Evolutionary conservation across 306 rosid species (phyloP).

Genomic region (Rosa lucieae): DNA sequence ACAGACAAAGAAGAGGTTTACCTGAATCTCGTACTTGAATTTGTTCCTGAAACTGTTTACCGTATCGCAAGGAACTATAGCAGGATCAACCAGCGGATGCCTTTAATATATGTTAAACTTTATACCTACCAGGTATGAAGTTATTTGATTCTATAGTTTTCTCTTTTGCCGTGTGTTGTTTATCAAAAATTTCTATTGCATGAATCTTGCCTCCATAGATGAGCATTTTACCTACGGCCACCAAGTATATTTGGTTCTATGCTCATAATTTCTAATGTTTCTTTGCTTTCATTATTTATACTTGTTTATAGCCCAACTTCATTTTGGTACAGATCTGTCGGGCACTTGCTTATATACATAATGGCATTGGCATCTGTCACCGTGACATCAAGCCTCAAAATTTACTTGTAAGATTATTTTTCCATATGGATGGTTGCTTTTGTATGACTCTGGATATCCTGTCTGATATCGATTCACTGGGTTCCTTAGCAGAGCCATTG

Average conservation of each 20-base stretch:
- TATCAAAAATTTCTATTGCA: neutral
- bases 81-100: slow-evolving; percentile 94
- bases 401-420: slow-evolving; percentile 67
- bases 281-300: slow-evolving; percentile 18
- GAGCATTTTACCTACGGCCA: neutral
- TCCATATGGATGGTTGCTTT: neutral
- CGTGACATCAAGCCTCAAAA: slow-evolving; percentile 99
- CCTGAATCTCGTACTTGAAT: slow-evolving; percentile 94
- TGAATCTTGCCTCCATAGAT: neutral
- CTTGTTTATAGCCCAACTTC: neutral
- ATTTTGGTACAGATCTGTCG: slow-evolving; percentile 79
- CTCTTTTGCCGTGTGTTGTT: neutral
- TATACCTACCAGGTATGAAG: slow-evolving; percentile 83
- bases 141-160: neutral
- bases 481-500: neutral
- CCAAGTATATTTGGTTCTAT: neutral
- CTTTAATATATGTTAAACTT: slow-evolving; percentile 89
- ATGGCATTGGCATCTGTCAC: slow-evolving; percentile 92
- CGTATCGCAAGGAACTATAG: slow-evolving; percentile 87
- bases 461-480: neutral
- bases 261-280: slow-evolving; percentile 10
- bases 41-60: slow-evolving; percentile 90
- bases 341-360: slow-evolving; percentile 96
- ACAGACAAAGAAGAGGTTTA: slow-evolving; percentile 94
- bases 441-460: neutral